These are phyloP conservation scores for Pycnococcus provasolii DNA, from an alignment of 139 green algal species.

Conservation along the genomic window DNA sequence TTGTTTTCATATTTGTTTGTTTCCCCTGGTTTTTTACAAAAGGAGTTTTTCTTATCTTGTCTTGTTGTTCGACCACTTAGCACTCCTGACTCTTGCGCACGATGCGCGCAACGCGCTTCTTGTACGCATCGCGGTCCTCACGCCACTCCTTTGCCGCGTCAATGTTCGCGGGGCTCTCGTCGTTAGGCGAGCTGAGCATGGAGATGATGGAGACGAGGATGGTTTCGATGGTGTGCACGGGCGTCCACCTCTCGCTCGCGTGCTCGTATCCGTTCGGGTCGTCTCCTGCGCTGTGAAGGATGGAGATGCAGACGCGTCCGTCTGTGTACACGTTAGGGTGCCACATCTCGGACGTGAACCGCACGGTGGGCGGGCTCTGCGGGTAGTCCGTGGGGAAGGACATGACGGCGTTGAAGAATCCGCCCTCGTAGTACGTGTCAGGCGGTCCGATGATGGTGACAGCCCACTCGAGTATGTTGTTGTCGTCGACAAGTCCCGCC, in stretches of 20 bases:
- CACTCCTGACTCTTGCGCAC: slow-evolving; percentile 83
- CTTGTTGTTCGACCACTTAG: slow-evolving; percentile 5
- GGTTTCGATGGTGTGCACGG: slow-evolving; percentile 94
- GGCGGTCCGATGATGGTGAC: slow-evolving; percentile 95
- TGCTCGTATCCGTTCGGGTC: slow-evolving; percentile 92
- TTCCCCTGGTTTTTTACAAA: too few species aligned
- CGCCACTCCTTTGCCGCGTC: slow-evolving; percentile 76
- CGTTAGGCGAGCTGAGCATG: slow-evolving; percentile 97
- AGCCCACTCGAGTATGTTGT: slow-evolving; percentile 95
- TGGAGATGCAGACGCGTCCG: slow-evolving; percentile 98
- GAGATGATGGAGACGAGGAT: slow-evolving; percentile 98
- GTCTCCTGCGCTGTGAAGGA: slow-evolving; percentile 88
- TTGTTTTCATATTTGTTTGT: too few species aligned
- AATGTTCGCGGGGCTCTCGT: slow-evolving; percentile 97
- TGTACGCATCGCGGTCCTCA: slow-evolving; percentile 76
- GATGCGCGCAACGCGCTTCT: slow-evolving; percentile 68
- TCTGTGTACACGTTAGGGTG: slow-evolving; percentile 78
- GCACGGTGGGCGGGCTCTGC: slow-evolving; percentile 79
- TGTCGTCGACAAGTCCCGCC: slow-evolving; percentile 89
- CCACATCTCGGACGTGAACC: slow-evolving; percentile 99
- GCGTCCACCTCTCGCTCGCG: slow-evolving; percentile 87
- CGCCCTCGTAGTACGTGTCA: slow-evolving; percentile 96
- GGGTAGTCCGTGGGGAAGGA: slow-evolving; percentile 96
- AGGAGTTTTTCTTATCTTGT: neutral
- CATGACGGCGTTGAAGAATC: slow-evolving; percentile 96